Evolutionary conservation across 2,329 filamentous ascomycete species (phyloP).

Genomic region (Diaporthe sp.): DNA sequence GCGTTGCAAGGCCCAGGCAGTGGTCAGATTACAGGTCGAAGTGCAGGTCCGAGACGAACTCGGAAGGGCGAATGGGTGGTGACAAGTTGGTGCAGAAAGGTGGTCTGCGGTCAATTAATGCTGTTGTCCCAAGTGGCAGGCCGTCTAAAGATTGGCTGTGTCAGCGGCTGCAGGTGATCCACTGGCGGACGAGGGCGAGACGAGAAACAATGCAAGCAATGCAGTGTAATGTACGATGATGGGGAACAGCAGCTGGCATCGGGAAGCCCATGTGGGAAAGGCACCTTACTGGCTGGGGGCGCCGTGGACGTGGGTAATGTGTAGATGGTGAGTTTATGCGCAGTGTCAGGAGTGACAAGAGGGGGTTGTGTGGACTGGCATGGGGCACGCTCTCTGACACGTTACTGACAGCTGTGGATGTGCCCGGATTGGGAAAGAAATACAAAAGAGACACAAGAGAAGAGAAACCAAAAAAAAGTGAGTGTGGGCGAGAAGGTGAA

Average conservation of each 20-base stretch:
- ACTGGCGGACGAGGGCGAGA: conserved; percentile 27
- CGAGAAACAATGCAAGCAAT: conserved; percentile 35
- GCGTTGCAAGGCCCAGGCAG: conserved; percentile 11
- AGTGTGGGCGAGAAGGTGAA: neutral
- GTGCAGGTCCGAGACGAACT: neutral
- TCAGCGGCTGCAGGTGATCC: conserved; percentile 33
- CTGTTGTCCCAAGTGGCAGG: conserved; percentile 29
- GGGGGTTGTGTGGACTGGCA: neutral
- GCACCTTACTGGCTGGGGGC: conserved; percentile 32
- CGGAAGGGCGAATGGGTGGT: neutral
- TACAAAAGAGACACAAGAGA: conserved; percentile 25
- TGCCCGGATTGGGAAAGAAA: conserved; percentile 19
- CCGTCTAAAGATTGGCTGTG: conserved; percentile 36
- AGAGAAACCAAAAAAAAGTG: conserved; percentile 24
- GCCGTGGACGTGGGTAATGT: conserved; percentile 14
- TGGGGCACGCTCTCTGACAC: conserved; percentile 10
- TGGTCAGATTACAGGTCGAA: conserved; percentile 3
- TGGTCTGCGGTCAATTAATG: conserved; percentile 27
- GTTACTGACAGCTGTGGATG: conserved; percentile 24
- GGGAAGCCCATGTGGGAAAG: conserved; percentile 23
- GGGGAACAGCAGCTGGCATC: conserved; percentile 31
- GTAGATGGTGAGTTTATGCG: conserved; percentile 29
- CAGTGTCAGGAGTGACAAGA: conserved; percentile 29
- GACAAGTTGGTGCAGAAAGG: conserved; percentile 7
- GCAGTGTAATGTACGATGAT: conserved; percentile 33